Base-by-base conservation (phyloP, 148 eudicot species). In the Cornus florida region DNA sequence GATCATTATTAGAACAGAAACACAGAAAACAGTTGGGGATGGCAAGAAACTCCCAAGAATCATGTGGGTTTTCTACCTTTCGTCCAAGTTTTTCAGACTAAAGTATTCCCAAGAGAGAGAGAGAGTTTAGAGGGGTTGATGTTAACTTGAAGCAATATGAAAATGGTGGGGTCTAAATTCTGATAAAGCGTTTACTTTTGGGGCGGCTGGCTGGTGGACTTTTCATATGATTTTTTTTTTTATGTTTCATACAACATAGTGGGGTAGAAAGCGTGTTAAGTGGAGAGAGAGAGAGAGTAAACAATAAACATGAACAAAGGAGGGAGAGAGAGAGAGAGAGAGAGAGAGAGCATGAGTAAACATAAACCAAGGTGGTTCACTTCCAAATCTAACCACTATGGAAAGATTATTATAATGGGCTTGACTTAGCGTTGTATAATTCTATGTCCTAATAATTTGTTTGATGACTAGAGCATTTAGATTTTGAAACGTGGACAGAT, bases 51-150 rank as follows among this genome's bases (percentile, higher is more conserved):
- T 77, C 67, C 80, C 85, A 85, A 86, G 82, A 83, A 74, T 85
- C 89, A 85, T 83, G 88, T 83, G 89, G 87, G 87, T 85, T 75
- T 43, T 75, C 78, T 78, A 76, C 81, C 78, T 83, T 86, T 69
- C 65, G 74, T 85, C 79, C 83, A 67, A 77, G 62, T 70, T 78
- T 72, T 86, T 81, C 82, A 79, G 80, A 70, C 70, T 71, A 77
- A 70, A 67, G 38, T 46, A 70, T n/a, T 23, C 76, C 73, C 74
- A 0, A 2, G 48, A 43, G 48, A 43, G 77, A 78, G 19, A 39
- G 78, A 33, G 70, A 67, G 57, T n/a, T n/a, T n/a, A 48, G 48
- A 20, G 43, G 32, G 38, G 71, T 73, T 80, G 86, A 79, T 71
- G 65, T 77, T 62, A 77, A 80, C 80, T 41, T 53, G 31, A 50